Conservation (phyloP, 148 eudicot species). For the Camellia granthamiana region DNA sequence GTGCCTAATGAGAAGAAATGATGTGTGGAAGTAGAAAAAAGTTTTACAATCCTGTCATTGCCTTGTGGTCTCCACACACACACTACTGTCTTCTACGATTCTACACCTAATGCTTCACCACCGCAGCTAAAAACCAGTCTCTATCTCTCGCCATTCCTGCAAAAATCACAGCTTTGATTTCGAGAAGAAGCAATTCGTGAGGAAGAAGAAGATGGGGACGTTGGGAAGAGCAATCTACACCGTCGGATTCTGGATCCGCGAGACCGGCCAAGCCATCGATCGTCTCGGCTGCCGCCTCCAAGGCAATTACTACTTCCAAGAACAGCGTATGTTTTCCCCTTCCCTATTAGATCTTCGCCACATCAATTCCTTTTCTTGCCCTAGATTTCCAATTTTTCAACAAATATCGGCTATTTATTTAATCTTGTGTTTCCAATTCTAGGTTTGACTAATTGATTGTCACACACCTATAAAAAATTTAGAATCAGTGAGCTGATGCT, state of each 20-base stretch:
- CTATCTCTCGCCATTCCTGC: neutral
- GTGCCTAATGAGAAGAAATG: too few relatives aligned
- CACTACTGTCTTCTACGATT: neutral
- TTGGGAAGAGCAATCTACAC: slow-evolving; percentile 75
- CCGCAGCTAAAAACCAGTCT: neutral
- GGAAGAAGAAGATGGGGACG: slow-evolving; percentile 50
- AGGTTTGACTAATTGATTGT: slow-evolving; percentile 2
- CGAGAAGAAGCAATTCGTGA: neutral
- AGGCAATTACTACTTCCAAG: slow-evolving; percentile 68
- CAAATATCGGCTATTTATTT: neutral
- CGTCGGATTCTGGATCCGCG: slow-evolving; percentile 90
- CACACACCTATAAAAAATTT: neutral
- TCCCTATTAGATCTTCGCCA: neutral
- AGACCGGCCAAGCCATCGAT: slow-evolving; percentile 88
- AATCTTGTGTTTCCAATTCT: too few relatives aligned
- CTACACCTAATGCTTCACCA: too few relatives aligned
- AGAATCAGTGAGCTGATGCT: neutral
- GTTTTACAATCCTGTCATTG: neutral
- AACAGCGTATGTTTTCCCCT: slow-evolving; percentile 48
- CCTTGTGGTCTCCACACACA: too few relatives aligned
- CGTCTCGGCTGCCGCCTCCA: slow-evolving; percentile 88
- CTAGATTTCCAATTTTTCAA: neutral
- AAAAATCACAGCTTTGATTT: neutral
- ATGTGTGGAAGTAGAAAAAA: too few relatives aligned
- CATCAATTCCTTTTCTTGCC: neutral